Base-by-base conservation (phyloP, 2,329 filamentous ascomycete species). In the Huntiella omanensis region DNA sequence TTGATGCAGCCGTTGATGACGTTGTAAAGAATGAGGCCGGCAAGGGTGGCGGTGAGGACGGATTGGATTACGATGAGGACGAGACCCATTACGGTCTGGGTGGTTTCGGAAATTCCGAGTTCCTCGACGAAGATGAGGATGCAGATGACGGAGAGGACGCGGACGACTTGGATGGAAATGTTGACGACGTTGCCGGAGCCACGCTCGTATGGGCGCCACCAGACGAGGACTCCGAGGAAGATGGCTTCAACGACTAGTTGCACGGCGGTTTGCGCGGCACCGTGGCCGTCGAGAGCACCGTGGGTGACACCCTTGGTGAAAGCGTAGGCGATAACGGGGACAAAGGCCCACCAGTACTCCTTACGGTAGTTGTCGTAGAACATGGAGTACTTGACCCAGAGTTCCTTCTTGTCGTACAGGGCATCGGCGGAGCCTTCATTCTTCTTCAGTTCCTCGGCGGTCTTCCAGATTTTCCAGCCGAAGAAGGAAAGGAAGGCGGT, bases 341-440 rank as follows among this genome's bases (percentile, higher is more conserved):
- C 71, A 58, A 98, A 96, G 17, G 95, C 64, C 88, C 88, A 96
- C 91, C 91, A 98, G 67, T 88, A 94, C 55, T 79, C 76, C 62
- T 83, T 85, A 66, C 85, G 86, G 70, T 94, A 96, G 55, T 80
- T 80, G 57, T 96, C 91, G 67, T 98, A 98, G 65, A 98, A 96
- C 51, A 95, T 70, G 56, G 83, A 91, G 70, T 98, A 98, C 66
- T 91, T 93, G 60, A 84, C 71, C 87, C 91, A 95, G 36, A 80
- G 78, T 49, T 81, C 74, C 67, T 91, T 92, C 64, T 96, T 73
- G 50, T 95, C 83, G 61, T 86, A 96, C 6, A 98, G 70, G 10
- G 67, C 74, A 12, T 70, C 68, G 0, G 72, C 62, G 57, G 87
- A 81, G 48, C 88, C 88, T 53, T 93, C 79, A 28, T 68, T 56